Evolutionary conservation across 306 rosid species (phyloP).

Genomic region (Psophocarpus tetragonolobus): DNA sequence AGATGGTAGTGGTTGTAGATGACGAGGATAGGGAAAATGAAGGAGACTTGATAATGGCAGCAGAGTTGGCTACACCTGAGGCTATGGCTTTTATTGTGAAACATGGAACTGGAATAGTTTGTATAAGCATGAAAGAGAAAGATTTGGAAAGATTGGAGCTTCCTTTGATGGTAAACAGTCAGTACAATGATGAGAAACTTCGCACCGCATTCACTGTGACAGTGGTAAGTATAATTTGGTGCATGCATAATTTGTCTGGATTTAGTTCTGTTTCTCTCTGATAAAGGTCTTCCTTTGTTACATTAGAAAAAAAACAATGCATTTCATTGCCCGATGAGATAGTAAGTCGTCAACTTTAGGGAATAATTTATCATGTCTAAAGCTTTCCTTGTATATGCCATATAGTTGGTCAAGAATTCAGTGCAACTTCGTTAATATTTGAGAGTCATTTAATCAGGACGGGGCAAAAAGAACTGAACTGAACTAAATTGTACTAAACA

Average conservation of each 20-base stretch:
- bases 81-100: constrained; percentile 94
- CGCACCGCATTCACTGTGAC: constrained; percentile 84
- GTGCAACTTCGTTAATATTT: neutral
- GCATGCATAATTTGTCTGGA: constrained; percentile 18
- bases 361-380: constrained; percentile 10
- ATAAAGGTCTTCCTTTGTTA: constrained; percentile 40
- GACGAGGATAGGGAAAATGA: constrained; percentile 94
- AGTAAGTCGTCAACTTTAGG: neutral
- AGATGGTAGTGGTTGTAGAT: constrained; percentile 85
- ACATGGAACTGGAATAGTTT: constrained; percentile 89
- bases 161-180: constrained; percentile 81
- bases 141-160: constrained; percentile 78
- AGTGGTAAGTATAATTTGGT: constrained; percentile 62
- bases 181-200: constrained; percentile 72
- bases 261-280: constrained; percentile 38
- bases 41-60: constrained; percentile 91
- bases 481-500: too few species aligned
- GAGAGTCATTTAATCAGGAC: constrained; percentile 3
- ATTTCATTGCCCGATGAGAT: neutral
- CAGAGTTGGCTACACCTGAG: constrained; percentile 78
- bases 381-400: constrained; percentile 19
- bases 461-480: too few species aligned
- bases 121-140: constrained; percentile 81
- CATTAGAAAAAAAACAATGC: neutral
- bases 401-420: constrained; percentile 25